These are phyloP conservation scores for Globisporangium apiculatum DNA, from an alignment of 352 stramenopile species.

Conservation along the genomic window DNA sequence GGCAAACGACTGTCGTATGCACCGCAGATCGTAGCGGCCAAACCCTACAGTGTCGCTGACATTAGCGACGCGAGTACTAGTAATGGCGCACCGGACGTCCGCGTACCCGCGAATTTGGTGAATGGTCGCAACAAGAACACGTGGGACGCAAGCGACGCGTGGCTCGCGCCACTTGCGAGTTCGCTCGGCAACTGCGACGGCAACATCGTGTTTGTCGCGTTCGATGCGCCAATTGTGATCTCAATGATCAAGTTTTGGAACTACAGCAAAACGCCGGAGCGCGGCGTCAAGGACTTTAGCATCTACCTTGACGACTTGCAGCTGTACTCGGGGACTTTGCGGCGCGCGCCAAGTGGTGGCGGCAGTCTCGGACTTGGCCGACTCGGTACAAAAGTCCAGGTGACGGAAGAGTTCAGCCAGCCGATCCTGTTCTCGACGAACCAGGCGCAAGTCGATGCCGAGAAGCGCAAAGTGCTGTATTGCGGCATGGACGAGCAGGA, in stretches of 20 bases:
- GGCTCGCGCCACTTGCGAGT: constrained; percentile 65
- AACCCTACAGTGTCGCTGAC: constrained; percentile 54
- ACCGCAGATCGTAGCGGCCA: constrained; percentile 35
- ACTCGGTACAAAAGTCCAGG: constrained; percentile 30
- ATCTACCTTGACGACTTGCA: constrained; percentile 86
- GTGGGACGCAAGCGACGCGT: constrained; percentile 64
- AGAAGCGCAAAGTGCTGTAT: constrained; percentile 62
- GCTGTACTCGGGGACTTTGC: constrained; percentile 60
- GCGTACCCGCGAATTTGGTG: constrained; percentile 55
- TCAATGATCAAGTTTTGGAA: constrained; percentile 89
- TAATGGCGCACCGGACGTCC: constrained; percentile 16
- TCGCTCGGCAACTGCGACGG: constrained; percentile 44
- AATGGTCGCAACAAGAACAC: constrained; percentile 68
- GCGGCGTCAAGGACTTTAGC: constrained; percentile 76
- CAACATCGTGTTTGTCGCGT: constrained; percentile 70
- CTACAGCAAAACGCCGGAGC: constrained; percentile 81
- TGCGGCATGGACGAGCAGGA: constrained; percentile 80
- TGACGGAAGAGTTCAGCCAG: constrained; percentile 71
- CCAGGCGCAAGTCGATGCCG: constrained; percentile 52
- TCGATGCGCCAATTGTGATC: constrained; percentile 59
- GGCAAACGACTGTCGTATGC: constrained; percentile 30
- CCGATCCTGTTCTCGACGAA: constrained; percentile 73
- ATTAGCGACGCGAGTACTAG: constrained; percentile 10
- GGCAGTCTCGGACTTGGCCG: constrained; percentile 16
- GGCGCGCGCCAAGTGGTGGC: constrained; percentile 29